A percentile compares a stretch with the other conserved stretches of the same genome.
Evolutionary conservation across 2,329 filamentous ascomycete genomes (phyloP).

Genomic region (Nemania serpens): DNA sequence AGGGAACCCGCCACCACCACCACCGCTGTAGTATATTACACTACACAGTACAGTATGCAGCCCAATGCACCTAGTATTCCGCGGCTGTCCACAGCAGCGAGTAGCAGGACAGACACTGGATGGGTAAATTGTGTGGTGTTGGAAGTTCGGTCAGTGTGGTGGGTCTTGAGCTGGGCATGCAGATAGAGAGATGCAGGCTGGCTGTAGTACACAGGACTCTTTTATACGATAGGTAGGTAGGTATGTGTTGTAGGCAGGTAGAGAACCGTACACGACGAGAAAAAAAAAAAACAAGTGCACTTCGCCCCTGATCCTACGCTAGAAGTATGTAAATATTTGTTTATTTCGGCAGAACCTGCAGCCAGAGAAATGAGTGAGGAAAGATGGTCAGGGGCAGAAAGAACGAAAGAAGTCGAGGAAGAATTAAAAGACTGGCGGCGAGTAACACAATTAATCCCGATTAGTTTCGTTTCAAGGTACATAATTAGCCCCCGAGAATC

Average conservation of each 20-base stretch:
- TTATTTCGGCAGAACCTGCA: conserved; percentile 14
- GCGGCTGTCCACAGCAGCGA: conserved; percentile 4
- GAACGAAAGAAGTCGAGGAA: not conserved
- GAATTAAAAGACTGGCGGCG: not conserved
- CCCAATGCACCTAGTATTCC: conserved; percentile 1
- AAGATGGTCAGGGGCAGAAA: conserved; percentile 6
- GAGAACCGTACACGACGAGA: conserved; percentile 7
- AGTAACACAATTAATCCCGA: not conserved
- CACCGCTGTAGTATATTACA: not conserved
- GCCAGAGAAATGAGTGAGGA: not conserved
- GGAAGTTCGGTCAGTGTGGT: conserved; percentile 22
- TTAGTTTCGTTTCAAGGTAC: not conserved
- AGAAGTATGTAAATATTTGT: conserved; percentile 1
- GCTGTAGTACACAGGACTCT: not conserved
- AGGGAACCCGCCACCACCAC: conserved; percentile 5
- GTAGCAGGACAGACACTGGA: conserved; percentile 13
- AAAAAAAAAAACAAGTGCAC: conserved; percentile 4
- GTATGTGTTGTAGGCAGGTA: conserved; percentile 1
- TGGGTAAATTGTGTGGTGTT: conserved; percentile 12
- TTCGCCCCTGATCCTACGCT: conserved; percentile 23
- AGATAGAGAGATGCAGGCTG: conserved; percentile 22
- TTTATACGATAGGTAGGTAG: not conserved
- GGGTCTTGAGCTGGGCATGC: conserved; percentile 24
- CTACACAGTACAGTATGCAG: not conserved
- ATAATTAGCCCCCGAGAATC: conserved; percentile 9